Evolutionary conservation across 73 alveolate species (phyloP).

Genomic region (Durusdinium trenchii): DNA sequence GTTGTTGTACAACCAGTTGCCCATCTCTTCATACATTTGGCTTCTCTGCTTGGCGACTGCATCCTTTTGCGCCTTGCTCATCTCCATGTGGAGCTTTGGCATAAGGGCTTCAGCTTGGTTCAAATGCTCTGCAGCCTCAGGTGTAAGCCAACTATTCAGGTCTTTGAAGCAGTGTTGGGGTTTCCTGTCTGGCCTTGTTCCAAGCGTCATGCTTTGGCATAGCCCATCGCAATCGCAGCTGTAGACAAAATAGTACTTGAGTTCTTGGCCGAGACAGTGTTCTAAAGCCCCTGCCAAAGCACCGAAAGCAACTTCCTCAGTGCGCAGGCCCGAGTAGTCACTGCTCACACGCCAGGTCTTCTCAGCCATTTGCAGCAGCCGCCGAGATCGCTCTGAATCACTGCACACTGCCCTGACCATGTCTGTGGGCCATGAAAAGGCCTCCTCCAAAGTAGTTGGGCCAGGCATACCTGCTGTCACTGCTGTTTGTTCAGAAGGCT

Average conservation of each 20-base stretch:
- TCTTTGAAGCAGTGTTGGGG: conserved; percentile 5
- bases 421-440: neutral
- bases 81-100: neutral
- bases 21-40: neutral
- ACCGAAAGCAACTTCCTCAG: neutral
- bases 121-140: neutral
- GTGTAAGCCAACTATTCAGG: neutral
- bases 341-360: neutral
- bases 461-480: too few species aligned
- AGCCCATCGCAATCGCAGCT: neutral
- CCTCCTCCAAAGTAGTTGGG: conserved; percentile 16
- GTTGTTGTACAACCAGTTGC: neutral
- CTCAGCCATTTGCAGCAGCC: neutral
- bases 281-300: neutral
- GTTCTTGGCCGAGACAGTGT: neutral
- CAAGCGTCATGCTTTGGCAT: neutral
- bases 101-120: neutral
- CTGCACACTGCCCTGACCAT: neutral
- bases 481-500: too few species aligned
- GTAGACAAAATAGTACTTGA: neutral
- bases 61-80: neutral
- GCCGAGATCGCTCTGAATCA: neutral
- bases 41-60: neutral
- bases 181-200: neutral
- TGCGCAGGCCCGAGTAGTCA: conserved; percentile 41